phyloP scores from a whole-genome alignment of 441 rosid species.

The Bruguiera hainesii region DNA sequence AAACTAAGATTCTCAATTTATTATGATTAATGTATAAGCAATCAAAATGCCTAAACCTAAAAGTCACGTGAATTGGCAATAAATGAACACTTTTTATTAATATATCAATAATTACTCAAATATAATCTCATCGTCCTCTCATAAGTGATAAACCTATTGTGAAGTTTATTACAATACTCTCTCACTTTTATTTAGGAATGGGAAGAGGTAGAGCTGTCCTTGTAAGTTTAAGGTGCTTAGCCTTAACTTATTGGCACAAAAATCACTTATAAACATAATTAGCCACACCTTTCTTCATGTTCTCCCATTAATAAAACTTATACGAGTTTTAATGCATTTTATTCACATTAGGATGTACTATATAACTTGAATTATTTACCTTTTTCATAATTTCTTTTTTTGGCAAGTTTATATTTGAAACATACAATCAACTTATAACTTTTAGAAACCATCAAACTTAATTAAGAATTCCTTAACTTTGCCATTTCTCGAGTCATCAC shows the following conservation, averaged over 20 bases:
- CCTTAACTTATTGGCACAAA: neutral
- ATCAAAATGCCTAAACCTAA: neutral
- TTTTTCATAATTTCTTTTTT: neutral
- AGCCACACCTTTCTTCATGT: neutral
- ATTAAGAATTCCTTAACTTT: neutral
- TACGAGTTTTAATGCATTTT: neutral
- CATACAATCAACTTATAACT: neutral
- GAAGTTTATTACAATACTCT: neutral
- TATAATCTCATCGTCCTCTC: neutral
- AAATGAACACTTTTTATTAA: neutral
- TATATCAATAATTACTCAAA: neutral
- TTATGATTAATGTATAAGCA: neutral
- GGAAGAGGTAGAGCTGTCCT: neutral
- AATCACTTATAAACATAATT: neutral
- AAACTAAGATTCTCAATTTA: neutral
- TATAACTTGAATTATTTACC: neutral
- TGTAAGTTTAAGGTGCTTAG: neutral
- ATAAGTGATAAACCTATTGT: neutral
- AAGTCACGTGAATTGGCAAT: neutral
- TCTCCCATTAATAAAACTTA: neutral
- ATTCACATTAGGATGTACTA: neutral
- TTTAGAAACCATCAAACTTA: neutral
- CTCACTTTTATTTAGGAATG: neutral
- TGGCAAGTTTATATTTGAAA: no score
- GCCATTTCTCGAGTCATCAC: neutral